These are phyloP conservation scores for Fusarium austroafricanum DNA, from an alignment of 2,329 filamentous ascomycete genomes.

Conservation along the genomic window DNA sequence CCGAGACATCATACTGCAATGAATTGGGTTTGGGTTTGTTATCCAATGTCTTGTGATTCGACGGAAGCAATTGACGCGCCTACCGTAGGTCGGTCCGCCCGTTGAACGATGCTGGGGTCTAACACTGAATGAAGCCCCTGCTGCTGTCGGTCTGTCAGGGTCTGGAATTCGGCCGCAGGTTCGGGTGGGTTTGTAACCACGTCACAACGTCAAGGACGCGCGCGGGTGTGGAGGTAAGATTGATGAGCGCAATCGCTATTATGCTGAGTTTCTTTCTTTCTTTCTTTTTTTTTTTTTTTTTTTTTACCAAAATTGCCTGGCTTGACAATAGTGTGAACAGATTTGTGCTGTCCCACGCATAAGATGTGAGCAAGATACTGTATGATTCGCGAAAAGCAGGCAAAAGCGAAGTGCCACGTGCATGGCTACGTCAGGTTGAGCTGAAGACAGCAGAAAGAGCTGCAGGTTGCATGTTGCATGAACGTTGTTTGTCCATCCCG, in stretches of 20 bases:
- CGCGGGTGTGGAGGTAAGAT: conserved; percentile 23
- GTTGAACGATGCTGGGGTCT: conserved; percentile 17
- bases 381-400: conserved; percentile 1
- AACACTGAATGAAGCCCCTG: conserved; percentile 9
- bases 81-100: background rate
- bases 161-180: conserved; percentile 36
- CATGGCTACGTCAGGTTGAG: conserved; percentile 22
- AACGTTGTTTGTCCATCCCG: conserved; percentile 3
- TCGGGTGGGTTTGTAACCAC: conserved; percentile 41
- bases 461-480: conserved; percentile 21
- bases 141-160: conserved; percentile 26
- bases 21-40: conserved; percentile 17
- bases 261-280: conserved; percentile 10
- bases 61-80: conserved; percentile 28
- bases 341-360: background rate
- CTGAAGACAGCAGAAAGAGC: conserved; percentile 6
- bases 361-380: background rate
- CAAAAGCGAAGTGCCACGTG: background rate
- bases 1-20: conserved; percentile 12
- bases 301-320: conserved; percentile 9
- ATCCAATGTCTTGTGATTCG: conserved; percentile 25
- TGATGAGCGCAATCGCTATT: conserved; percentile 17
- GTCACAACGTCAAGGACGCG: conserved; percentile 34
- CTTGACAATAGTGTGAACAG: conserved; percentile 1
- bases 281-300: background rate